Conservation (phyloP, 306 rosid genomes). For the Leucaena leucocephala region DNA sequence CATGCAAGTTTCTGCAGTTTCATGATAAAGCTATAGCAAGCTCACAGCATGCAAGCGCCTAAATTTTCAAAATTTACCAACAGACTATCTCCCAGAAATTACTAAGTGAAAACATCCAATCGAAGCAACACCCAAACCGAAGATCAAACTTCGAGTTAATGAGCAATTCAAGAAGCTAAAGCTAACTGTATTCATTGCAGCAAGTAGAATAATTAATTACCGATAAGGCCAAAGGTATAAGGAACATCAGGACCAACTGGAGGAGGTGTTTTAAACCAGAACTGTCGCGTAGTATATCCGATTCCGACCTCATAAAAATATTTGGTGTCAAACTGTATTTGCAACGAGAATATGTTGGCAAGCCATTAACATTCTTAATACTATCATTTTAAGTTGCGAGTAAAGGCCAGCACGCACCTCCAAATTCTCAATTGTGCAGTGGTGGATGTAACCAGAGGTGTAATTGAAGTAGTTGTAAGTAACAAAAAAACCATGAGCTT, state of each 20-base stretch:
- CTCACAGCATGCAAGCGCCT: background rate
- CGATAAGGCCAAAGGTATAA: constrained; percentile 73
- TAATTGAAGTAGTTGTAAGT: constrained; percentile 66
- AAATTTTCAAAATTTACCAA: background rate
- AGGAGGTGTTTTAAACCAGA: constrained; percentile 78
- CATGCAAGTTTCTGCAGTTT: background rate
- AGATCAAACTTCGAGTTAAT: background rate
- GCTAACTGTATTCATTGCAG: background rate
- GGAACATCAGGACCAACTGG: constrained; percentile 72
- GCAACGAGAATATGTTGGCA: constrained; percentile 1
- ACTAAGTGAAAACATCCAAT: background rate
- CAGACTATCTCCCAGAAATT: background rate
- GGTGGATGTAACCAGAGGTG: constrained; percentile 77
- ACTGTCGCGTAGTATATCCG: constrained; percentile 51
- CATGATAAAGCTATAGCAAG: background rate
- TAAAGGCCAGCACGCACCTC: constrained; percentile 30
- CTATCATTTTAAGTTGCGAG: background rate
- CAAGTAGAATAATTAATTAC: constrained; percentile 39
- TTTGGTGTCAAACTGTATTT: constrained; percentile 63
- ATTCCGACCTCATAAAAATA: constrained; percentile 69
- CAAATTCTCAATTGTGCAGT: constrained; percentile 50
- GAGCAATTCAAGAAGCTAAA: background rate
- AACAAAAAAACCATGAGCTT: constrained; percentile 46
- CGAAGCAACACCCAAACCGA: background rate
- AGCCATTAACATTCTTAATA: background rate